Evolutionary conservation across 2,329 filamentous ascomycete species (phyloP).

Genomic region (Arthroderma sp.): DNA sequence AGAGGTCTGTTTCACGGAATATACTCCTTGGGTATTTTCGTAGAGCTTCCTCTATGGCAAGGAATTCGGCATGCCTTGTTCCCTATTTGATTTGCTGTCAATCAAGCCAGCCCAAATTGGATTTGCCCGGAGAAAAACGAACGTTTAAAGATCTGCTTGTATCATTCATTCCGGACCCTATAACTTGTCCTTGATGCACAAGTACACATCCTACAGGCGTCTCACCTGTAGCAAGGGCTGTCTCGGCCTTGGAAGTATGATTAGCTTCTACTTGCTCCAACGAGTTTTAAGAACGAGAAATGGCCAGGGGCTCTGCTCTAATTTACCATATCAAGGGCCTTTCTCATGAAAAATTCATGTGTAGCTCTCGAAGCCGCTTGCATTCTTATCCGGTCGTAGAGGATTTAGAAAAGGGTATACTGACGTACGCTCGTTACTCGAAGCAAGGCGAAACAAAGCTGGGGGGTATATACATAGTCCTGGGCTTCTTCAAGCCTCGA

Average conservation of each 20-base stretch:
- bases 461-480: too few relatives aligned
- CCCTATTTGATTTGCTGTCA: slow-evolving; percentile 48
- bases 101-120: background rate
- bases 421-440: too few relatives aligned
- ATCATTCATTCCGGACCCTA: slow-evolving; percentile 90
- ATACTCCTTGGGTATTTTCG: slow-evolving; percentile 52
- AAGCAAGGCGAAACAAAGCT: too few relatives aligned
- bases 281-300: background rate
- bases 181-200: slow-evolving; percentile 63
- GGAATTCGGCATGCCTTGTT: slow-evolving; percentile 88
- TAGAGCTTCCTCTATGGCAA: slow-evolving; percentile 61
- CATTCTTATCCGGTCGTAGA: background rate
- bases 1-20: slow-evolving; percentile 63
- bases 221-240: slow-evolving; percentile 74
- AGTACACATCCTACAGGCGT: slow-evolving; percentile 95
- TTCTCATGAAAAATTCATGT: slow-evolving; percentile 60
- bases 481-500: too few relatives aligned
- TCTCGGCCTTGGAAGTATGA: slow-evolving; percentile 51
- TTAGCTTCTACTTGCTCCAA: background rate
- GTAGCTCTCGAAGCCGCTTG: slow-evolving; percentile 4
- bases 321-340: slow-evolving; percentile 71
- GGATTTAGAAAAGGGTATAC: too few relatives aligned
- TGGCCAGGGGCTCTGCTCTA: background rate
- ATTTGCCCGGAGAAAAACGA: slow-evolving; percentile 13
- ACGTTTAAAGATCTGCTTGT: slow-evolving; percentile 74